A percentile compares a stretch with the other conserved stretches of the same genome.
These are phyloP conservation scores for Boletus edulis DNA, from an alignment of 768 basidiomycete genomes.

Conservation along the genomic window DNA sequence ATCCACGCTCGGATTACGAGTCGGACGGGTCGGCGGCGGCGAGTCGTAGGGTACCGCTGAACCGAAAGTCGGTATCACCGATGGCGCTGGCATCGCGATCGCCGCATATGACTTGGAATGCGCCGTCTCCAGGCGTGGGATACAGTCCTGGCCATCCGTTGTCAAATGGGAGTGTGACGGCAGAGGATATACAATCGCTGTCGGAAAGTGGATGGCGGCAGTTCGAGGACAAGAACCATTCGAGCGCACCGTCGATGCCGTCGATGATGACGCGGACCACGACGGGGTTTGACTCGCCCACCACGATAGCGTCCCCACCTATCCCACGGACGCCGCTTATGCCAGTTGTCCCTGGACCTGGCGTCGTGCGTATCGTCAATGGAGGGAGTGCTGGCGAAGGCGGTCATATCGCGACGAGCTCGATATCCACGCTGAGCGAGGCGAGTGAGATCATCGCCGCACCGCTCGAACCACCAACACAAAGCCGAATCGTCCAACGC, in stretches of 20 bases:
- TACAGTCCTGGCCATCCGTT: constrained; percentile 23
- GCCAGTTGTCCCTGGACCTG: constrained; percentile 6
- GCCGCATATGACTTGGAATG: constrained; percentile 31
- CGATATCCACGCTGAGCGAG: constrained; percentile 31
- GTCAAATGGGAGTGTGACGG: constrained; percentile 15
- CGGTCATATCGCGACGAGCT: constrained; percentile 27
- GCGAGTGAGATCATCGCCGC: constrained; percentile 10
- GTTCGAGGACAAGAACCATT: constrained; percentile 15
- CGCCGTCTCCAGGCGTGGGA: constrained; percentile 40
- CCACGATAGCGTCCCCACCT: constrained; percentile 36
- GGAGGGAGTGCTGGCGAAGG: constrained; percentile 17
- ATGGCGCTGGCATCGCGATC: constrained; percentile 58
- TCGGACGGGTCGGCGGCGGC: constrained; percentile 43
- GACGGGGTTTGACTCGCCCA: constrained; percentile 38
- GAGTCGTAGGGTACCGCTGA: constrained; percentile 62
- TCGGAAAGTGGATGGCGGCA: constrained; percentile 32
- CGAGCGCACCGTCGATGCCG: not conserved
- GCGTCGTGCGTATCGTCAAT: constrained; percentile 28
- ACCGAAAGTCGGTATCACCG: constrained; percentile 67
- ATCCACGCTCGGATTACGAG: constrained; percentile 49
- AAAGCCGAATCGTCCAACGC: constrained; percentile 31
- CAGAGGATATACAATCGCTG: constrained; percentile 23
- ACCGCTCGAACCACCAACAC: constrained; percentile 28
- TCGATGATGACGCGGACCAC: not conserved
- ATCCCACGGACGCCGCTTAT: constrained; percentile 40